A percentile compares a stretch with the other conserved stretches of the same genome.
Evolutionary conservation across 345 rosid genomes (phyloP).

Genomic region (Eucalyptus fibrosa): DNA sequence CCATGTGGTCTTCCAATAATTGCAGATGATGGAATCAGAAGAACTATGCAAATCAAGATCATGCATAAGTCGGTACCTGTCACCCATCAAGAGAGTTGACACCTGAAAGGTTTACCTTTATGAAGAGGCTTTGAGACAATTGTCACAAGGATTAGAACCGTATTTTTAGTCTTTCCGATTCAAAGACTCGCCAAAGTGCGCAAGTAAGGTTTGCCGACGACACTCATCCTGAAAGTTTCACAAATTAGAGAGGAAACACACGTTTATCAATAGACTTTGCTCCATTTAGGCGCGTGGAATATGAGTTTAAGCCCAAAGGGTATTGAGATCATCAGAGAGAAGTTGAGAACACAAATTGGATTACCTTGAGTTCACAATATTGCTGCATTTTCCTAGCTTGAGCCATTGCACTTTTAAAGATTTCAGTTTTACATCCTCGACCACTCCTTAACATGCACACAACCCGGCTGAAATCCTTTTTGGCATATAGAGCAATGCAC

Average conservation of each 20-base stretch:
- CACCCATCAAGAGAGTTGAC: neutral
- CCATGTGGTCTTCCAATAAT: neutral
- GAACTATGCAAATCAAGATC: neutral
- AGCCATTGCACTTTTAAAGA: conserved; percentile 73
- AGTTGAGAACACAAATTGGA: neutral
- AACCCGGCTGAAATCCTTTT: conserved; percentile 92
- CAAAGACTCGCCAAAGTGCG: conserved; percentile 66
- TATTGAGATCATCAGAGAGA: neutral
- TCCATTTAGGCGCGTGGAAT: neutral
- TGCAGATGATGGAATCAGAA: neutral
- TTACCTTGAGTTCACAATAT: conserved; percentile 89
- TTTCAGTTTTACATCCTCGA: conserved; percentile 46
- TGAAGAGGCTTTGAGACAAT: conserved; percentile 41
- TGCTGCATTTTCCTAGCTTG: conserved; percentile 89
- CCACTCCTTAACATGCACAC: conserved; percentile 92
- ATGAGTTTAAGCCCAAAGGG: neutral
- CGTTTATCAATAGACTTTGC: neutral
- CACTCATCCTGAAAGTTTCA: conserved; percentile 48
- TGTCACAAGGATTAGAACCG: conserved; percentile 70
- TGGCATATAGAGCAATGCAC: conserved; percentile 77
- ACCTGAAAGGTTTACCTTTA: neutral
- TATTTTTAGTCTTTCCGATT: conserved; percentile 46
- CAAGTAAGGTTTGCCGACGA: conserved; percentile 67
- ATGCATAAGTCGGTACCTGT: neutral
- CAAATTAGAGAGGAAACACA: neutral